A percentile compares a stretch with the other conserved stretches of the same genome.
Evolutionary conservation across 768 basidiomycete genomes (phyloP).

Genomic region (Boletales sp.): DNA sequence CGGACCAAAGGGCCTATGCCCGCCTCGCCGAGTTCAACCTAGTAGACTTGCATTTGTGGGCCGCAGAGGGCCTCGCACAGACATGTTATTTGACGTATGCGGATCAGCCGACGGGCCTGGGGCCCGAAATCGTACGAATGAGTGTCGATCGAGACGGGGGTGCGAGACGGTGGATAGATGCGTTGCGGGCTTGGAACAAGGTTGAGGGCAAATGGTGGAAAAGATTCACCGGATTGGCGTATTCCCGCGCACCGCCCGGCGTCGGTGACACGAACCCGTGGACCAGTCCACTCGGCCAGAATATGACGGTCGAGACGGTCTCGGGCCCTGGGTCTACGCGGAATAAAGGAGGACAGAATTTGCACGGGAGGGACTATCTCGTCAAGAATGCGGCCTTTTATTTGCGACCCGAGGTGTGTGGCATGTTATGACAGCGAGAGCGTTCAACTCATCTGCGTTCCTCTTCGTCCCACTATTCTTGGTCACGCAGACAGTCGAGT

Average conservation of each 20-base stretch:
- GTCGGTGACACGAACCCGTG: conserved; percentile 34
- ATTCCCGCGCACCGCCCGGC: conserved; percentile 48
- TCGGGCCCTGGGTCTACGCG: background rate
- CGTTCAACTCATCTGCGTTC: no score
- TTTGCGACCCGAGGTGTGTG: conserved; percentile 65
- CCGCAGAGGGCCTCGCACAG: conserved; percentile 71
- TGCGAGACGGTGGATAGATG: conserved; percentile 22
- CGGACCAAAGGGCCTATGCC: conserved; percentile 29
- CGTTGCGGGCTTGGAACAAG: conserved; percentile 45
- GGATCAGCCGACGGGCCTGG: conserved; percentile 65
- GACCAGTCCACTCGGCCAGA: conserved; percentile 5
- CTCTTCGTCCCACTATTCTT: no score
- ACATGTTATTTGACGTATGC: conserved; percentile 71
- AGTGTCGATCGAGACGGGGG: conserved; percentile 6
- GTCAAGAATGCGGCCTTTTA: conserved; percentile 46
- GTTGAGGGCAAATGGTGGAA: conserved; percentile 6
- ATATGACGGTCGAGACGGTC: conserved; percentile 4
- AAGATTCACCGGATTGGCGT: conserved; percentile 17
- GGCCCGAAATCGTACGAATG: conserved; percentile 47
- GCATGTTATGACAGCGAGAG: no score
- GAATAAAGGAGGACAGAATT: conserved; percentile 1
- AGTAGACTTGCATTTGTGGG: conserved; percentile 65
- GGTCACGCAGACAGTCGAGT: conserved; percentile 60
- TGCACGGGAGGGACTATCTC: conserved; percentile 54
- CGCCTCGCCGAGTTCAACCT: conserved; percentile 45